Evolutionary conservation across 768 basidiomycete species (phyloP), one percentile per base, ranked within the genome.

Genomic region (Rhodocollybia butyracea): DNA sequence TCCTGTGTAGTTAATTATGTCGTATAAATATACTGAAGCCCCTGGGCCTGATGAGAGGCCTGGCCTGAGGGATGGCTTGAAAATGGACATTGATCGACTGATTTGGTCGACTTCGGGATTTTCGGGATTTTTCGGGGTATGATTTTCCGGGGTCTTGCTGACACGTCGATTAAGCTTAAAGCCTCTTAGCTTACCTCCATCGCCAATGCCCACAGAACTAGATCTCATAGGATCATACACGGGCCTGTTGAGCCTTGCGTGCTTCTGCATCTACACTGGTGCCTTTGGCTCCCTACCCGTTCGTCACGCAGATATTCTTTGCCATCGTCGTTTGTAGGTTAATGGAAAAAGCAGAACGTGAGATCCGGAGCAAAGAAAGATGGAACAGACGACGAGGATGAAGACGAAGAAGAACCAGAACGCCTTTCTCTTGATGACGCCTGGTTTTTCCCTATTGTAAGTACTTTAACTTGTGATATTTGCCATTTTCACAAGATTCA

Each of bases 361-460:
- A 60, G 60, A 21, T 48, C 45, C 21, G 43, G 40, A 51, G 53
- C 17, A 46, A 59, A 17, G 54, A 59, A 30, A 48, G 55, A 31
- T 66, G 65, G 19, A 70, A 74, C 1, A 75, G 76, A 54, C 12
- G 39, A 24, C 30, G 53, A 54, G 2, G 80, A 79, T 7, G 83
- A 85, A 5, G 80, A 86, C 5, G 77, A 80, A 17, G 88, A 88
- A 42, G 81, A 83, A 10, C 60, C 73, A 2, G 84, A 85, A 50
- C 77, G 81, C 26, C 65, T 91, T 69, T 83, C 89, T 1, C 76
- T 85, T 3, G 71, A 68, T 30, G 89, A 91, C 55, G 89, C 88
- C 21, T 89, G 84, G 81, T 62, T 88, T 24, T 88, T 91, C 60
- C 89, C 89, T 21, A 71, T 91, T 36, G 88, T 91, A 60, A n/a